phyloP scores from a whole-genome alignment of 306 rosid genomes.

The Rubus idaeus region DNA sequence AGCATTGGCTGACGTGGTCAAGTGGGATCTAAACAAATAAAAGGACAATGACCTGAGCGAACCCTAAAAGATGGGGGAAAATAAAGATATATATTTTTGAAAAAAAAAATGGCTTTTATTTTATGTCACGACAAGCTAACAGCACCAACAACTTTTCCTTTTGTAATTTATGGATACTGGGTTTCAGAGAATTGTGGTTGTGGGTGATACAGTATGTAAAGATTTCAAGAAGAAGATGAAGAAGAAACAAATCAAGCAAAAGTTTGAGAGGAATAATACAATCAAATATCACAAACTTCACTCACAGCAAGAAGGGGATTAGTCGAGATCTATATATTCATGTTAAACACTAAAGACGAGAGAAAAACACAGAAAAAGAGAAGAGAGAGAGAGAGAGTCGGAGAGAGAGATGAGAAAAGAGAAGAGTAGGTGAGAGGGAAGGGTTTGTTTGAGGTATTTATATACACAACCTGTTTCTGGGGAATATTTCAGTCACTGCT shows the following conservation, averaged over 20 bases:
- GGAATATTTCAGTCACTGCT: background rate
- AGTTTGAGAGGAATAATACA: background rate
- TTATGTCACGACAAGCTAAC: slow-evolving; percentile 8
- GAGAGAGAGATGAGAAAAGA: background rate
- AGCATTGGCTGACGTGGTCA: background rate
- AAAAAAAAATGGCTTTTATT: background rate
- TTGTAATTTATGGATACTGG: slow-evolving; percentile 30
- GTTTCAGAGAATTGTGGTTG: slow-evolving; percentile 6
- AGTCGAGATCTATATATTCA: background rate
- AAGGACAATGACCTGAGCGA: slow-evolving; percentile 5
- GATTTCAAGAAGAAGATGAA: background rate
- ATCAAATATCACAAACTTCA: background rate
- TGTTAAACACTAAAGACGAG: background rate
- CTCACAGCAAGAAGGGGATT: background rate
- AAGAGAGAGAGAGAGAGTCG: slow-evolving; percentile 3
- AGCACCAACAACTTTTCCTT: slow-evolving; percentile 13
- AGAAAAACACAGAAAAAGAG: background rate
- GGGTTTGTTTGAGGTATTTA: slow-evolving; percentile 37
- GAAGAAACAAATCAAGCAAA: background rate
- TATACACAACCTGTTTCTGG: slow-evolving; percentile 28
- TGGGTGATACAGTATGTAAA: background rate
- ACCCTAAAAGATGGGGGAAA: slow-evolving; percentile 37
- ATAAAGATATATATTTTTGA: background rate
- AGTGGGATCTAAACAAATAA: background rate
- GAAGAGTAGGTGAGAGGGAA: slow-evolving; percentile 22